Conservation (phyloP, 768 basidiomycete genomes). For the Amanita molliuscula region DNA sequence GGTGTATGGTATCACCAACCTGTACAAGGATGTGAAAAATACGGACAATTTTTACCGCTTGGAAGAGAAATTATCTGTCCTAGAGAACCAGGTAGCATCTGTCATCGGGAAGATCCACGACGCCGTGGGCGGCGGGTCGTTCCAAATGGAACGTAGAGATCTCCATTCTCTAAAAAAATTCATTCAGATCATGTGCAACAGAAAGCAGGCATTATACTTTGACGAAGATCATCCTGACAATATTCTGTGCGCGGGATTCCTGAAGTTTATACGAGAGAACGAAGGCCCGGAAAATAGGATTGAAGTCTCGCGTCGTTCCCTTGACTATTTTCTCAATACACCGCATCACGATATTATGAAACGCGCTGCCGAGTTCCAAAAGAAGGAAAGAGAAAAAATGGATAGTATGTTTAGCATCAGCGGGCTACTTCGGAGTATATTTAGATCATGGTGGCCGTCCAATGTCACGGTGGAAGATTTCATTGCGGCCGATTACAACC, state of each 20-base stretch:
- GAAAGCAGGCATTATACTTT: conserved; percentile 17
- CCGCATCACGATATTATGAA: too few relatives aligned
- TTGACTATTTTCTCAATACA: conserved; percentile 1
- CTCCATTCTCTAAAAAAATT: conserved; percentile 23
- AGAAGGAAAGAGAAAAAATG: conserved; percentile 8
- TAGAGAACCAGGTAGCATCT: conserved; percentile 17
- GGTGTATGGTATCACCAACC: not conserved
- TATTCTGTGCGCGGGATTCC: conserved; percentile 14
- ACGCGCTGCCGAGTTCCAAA: too few relatives aligned
- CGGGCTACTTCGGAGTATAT: too few relatives aligned
- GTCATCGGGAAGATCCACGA: conserved; percentile 14
- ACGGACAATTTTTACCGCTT: conserved; percentile 14
- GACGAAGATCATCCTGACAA: conserved; percentile 17
- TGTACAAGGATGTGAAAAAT: conserved; percentile 10
- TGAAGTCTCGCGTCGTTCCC: too few relatives aligned
- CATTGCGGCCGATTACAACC: too few relatives aligned
- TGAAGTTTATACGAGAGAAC: conserved; percentile 13
- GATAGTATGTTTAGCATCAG: not conserved
- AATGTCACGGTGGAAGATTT: too few relatives aligned
- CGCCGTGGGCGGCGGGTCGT: not conserved
- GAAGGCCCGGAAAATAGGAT: conserved; percentile 9
- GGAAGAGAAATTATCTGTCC: conserved; percentile 16
- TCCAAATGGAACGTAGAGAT: conserved; percentile 16
- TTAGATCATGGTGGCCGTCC: too few relatives aligned
- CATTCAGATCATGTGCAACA: conserved; percentile 25